Percentiles rank a stretch among this genome's conserved stretches.
phyloP scores from a whole-genome alignment of 495 filamentous ascomycete genomes.

The Penicillium roqueforti region DNA sequence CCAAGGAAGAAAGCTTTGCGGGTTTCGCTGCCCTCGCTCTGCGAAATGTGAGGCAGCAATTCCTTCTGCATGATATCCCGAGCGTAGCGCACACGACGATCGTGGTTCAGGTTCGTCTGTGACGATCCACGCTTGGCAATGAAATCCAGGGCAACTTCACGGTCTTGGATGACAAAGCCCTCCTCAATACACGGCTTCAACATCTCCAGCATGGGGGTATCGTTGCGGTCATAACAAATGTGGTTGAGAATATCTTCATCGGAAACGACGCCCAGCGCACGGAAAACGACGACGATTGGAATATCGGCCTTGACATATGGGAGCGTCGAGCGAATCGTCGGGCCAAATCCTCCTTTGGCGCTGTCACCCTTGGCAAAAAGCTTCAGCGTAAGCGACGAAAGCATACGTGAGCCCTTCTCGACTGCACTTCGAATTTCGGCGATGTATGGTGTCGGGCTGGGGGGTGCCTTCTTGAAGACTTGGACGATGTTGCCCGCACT shows the following conservation, averaged over 20 bases:
- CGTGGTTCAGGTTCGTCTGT: conserved; percentile 64
- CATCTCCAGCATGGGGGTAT: conserved; percentile 96
- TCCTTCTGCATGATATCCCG: conserved; percentile 95
- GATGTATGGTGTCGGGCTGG: conserved; percentile 81
- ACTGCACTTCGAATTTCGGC: conserved; percentile 95
- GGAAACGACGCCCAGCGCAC: conserved; percentile 91
- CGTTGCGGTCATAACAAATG: conserved; percentile 91
- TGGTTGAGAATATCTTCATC: conserved; percentile 98
- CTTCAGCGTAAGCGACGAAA: conserved; percentile 85
- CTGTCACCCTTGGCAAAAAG: conserved; percentile 79
- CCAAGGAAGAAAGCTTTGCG: conserved; percentile 97
- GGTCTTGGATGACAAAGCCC: conserved; percentile 90
- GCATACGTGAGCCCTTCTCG: conserved; percentile 90
- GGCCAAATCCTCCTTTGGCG: conserved; percentile 71
- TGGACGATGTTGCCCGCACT: conserved; percentile 98
- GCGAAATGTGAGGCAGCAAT: conserved; percentile 92
- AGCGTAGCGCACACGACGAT: conserved; percentile 86
- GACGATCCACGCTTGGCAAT: conserved; percentile 87
- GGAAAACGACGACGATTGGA: conserved; percentile 90
- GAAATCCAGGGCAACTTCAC: conserved; percentile 90
- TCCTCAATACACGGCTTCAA: conserved; percentile 95
- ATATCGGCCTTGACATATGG: conserved; percentile 93
- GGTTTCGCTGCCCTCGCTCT: conserved; percentile 92
- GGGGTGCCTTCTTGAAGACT: conserved; percentile 93
- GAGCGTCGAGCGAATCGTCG: conserved; percentile 80